Evolutionary conservation across 331 rosid genomes (phyloP), one percentile per base, ranked within the genome.

Genomic region (Stylosanthes scabra): DNA sequence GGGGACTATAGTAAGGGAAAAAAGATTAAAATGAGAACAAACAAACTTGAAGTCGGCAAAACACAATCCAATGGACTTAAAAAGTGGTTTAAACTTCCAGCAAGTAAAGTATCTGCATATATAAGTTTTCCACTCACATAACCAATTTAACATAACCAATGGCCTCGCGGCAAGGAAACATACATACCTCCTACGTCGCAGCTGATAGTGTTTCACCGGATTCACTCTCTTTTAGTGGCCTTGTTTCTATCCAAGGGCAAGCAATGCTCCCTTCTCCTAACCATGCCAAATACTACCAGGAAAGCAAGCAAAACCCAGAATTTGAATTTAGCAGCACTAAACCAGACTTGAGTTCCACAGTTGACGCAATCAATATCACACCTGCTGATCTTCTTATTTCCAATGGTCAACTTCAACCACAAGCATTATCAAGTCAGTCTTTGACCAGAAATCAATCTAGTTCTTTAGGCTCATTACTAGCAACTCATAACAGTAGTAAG

Each of bases 181-280:
- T 65, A 67, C 81, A 44, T 58, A 70, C 76, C 42, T 41, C 74
- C 8, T 66, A 81, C 57, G 71, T 60, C 54, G 87, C 42, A 3
- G 70, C 81, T 39, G 89, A 76, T 25, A 67, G 63, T 78, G 55
- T 52, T 74, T 80, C 86, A 12, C 11, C 66, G 3, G 90, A 83
- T 14, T 90, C 93, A 0, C 82, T 87, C 59, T 89, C 96, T 11
- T 93, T 87, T 60, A 80, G 88, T 34, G 86, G 74, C 68, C 84
- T 86, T 52, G 50, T 87, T 75, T 79, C 86, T 31, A 67, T 83
- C 64, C 86, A 87, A 75, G 86, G 79, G 79, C 84, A 85, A 69
- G 39, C 75, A 14, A 77, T 82, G 59, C 45, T 67, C 63, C 80
- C 74, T 57, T 71, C 85, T 44, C 68, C 61, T 11, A 70, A 68